Conservation (phyloP, 306 rosid species). For the Prosopis cineraria region DNA sequence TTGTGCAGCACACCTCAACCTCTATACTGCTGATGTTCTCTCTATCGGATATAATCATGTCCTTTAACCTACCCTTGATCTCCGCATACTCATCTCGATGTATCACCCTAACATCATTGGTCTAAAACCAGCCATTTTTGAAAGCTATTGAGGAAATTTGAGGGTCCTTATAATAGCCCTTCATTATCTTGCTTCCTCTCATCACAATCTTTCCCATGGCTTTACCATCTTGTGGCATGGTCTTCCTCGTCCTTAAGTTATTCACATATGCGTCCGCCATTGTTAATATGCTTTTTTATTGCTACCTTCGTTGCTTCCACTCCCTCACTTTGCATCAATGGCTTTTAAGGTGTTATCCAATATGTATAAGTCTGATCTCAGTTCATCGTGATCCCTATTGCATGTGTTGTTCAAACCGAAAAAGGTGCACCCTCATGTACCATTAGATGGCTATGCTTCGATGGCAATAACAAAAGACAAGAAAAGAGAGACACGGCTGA, state of each 20-base stretch:
- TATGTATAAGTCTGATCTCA: too few species aligned
- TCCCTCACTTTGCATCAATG: too few species aligned
- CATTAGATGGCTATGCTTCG: too few species aligned
- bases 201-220: slow-evolving; percentile 68
- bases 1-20: slow-evolving; percentile 52
- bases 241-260: neutral
- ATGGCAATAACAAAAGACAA: too few species aligned
- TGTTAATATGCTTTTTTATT: slow-evolving; percentile 44
- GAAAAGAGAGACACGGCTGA: too few species aligned
- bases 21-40: slow-evolving; percentile 76
- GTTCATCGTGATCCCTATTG: too few species aligned
- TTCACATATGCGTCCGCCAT: slow-evolving; percentile 66
- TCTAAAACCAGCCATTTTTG: slow-evolving; percentile 60
- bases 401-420: too few species aligned
- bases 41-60: slow-evolving; percentile 72
- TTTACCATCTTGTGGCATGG: slow-evolving; percentile 32
- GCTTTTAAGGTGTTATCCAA: too few species aligned
- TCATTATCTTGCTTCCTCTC: slow-evolving; percentile 66
- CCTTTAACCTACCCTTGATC: slow-evolving; percentile 72
- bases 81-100: slow-evolving; percentile 67
- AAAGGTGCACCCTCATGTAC: too few species aligned
- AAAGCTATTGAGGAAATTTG: slow-evolving; percentile 50
- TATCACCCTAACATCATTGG: slow-evolving; percentile 68
- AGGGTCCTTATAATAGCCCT: slow-evolving; percentile 60
- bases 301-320: too few species aligned